Base-by-base conservation (phyloP, 371 early-diverging fungal species). In the Mortierella sp. region DNA sequence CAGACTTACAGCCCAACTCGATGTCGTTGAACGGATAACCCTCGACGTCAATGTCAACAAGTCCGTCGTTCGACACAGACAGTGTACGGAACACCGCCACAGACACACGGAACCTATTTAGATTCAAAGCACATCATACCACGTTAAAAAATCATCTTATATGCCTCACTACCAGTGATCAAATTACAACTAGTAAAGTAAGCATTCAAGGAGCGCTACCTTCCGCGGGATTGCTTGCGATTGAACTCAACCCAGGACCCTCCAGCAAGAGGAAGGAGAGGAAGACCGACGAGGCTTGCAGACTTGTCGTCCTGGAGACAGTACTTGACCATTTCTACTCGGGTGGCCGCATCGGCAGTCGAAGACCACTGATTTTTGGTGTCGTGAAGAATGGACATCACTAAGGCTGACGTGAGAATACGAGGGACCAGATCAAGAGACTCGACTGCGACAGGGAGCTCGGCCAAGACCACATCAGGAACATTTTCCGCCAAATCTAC, bases 201-300 rank as follows among this genome's bases (percentile, higher is more conserved):
- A 41, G 6, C 41, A 41, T 41, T 41, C 4, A 41, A 41, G 4
- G 6, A 6, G 41, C 6, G 41, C 6, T 41, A 41, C 41, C 41
- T 41, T 41, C 41, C 41, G 35, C 35, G 35, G 35, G 35, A 35
- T 35, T 58, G 27, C 2, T 65, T 32, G 11, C 48, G 38, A n/a
- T 49, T 74, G 43, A 79, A 79, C 46, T 74, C 70, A 8, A 70
- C 75, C 79, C 79, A 79, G 4, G 48, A 21, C 2, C 58, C 71
- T 3, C 43, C 60, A 10, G 79, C 75, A 21, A 79, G 44, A 3
- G 79, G 79, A 14, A 79, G 63, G 2, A 79, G 71, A 2, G 75
- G 75, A 12, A 79, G 27, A 0, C 79, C 79, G 16, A 71, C 79
- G 14, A 79, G 72, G 10, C 29, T 75, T 18, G 18, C n/a, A 41